These are phyloP conservation scores for Malassezia japonica DNA, from an alignment of 1,284 basidiomycete genomes.

Conservation along the genomic window DNA sequence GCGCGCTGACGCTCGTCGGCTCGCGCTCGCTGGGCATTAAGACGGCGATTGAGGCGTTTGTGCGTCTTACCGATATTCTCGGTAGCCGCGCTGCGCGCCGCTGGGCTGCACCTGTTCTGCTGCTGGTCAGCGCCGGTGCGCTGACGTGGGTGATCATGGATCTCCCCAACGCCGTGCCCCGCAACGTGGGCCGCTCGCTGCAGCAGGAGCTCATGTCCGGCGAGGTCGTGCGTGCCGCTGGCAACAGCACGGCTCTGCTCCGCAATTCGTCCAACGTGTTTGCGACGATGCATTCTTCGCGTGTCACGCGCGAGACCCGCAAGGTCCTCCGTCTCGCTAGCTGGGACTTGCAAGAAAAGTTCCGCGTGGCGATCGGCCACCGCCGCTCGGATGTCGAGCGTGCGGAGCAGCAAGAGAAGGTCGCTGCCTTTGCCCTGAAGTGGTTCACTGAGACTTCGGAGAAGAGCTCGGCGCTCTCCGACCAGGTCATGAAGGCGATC, in stretches of 20 bases:
- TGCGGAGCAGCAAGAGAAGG: constrained; percentile 36
- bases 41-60: constrained; percentile 36
- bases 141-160: constrained; percentile 77
- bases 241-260: constrained; percentile 1
- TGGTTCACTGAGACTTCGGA: constrained; percentile 30
- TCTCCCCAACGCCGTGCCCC: constrained; percentile 80
- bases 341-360: constrained; percentile 80
- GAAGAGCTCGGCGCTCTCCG: constrained; percentile 1
- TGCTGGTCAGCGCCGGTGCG: constrained; percentile 62
- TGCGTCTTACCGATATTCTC: constrained; percentile 56
- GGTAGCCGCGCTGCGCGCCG: constrained; percentile 70
- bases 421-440: constrained; percentile 25
- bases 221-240: neutral
- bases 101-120: constrained; percentile 79
- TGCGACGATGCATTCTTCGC: constrained; percentile 60
- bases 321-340: constrained; percentile 87
- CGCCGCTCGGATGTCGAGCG: constrained; percentile 52
- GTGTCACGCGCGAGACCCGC: constrained; percentile 75
- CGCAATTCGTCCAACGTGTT: constrained; percentile 50
- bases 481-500: neutral
- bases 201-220: constrained; percentile 24
- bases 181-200: constrained; percentile 54
- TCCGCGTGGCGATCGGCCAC: constrained; percentile 69
- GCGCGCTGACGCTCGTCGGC: constrained; percentile 78
- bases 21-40: constrained; percentile 62